phyloP scores from a whole-genome alignment of 768 basidiomycete species.

The Leccinum pellstonianum region DNA sequence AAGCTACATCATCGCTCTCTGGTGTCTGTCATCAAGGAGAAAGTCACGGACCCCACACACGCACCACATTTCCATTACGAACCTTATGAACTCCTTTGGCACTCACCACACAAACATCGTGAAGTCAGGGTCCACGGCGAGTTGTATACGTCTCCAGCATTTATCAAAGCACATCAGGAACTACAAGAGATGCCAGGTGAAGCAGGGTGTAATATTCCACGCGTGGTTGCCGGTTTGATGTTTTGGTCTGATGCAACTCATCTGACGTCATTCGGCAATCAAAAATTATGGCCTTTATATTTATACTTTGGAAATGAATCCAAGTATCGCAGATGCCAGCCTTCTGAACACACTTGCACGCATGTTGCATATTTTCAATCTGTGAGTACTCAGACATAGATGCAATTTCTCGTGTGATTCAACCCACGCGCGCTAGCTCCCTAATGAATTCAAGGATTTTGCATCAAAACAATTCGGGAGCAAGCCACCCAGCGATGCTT shows the following conservation, averaged over 20 bases:
- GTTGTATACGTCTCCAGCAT: not conserved
- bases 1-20: not conserved
- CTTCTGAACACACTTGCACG: not conserved
- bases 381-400: not conserved
- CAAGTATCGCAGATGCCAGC: not conserved
- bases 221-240: not conserved
- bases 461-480: not conserved
- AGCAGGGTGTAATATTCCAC: not conserved
- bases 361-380: not conserved
- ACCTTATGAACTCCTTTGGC: not conserved
- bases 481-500: not conserved
- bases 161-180: not conserved
- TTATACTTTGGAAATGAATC: not conserved
- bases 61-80: not conserved
- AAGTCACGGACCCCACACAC: not conserved
- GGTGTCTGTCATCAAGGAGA: not conserved
- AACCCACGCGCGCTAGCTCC: not conserved
- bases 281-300: not conserved
- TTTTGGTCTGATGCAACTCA: not conserved
- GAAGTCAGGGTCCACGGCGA: not conserved
- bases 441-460: not conserved
- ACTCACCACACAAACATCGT: not conserved
- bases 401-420: not conserved
- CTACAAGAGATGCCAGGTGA: not conserved
- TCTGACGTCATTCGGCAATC: not conserved